Base-by-base conservation (phyloP, 2,329 filamentous ascomycete genomes). In the Phialophora expanda region DNA sequence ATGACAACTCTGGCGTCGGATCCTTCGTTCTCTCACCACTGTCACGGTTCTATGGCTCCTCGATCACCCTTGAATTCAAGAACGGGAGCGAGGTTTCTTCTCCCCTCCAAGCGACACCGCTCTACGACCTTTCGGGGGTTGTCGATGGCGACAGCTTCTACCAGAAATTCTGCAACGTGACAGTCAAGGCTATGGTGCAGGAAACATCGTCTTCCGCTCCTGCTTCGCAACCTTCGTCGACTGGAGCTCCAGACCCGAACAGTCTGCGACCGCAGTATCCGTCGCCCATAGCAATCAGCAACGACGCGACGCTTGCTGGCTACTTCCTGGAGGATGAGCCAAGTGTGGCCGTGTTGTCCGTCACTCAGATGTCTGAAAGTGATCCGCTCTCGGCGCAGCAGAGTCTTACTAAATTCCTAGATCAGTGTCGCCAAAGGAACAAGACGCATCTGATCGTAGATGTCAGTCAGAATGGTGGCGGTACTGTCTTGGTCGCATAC, bases 391-490 rank as follows among this genome's bases (percentile, higher is more conserved):
- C 61, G 1, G 72, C 72, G 1, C 71, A 75, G 24, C 41, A 24
- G 7, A 72, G 67, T 0, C 76, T 82, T 64, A 73, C 79, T 8
- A 66, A 77, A 4, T 83, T 87, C 68, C 77, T 88, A 20, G 75
- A 78, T 0, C 75, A 77, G 55, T 81, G 60, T n/a, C 60, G 60
- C 17, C 17, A 62, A 17, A 41, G n/a, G 6, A 79, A 80, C 2
- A 87, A 87, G 73, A 85, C 78, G 14, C 87, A 85, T 73, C 78
- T 90, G 3, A 80, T 90, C 26, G 83, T 90, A 65, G 89, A 90
- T 68, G 72, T 90, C 6, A 81, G 84, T 2, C 80, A 78, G 1
- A 91, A 91, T 69, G 79, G 79, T 0, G 88, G 88, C 34, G 88
- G 89, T 0, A 76, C 76, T 53, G 73, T 85, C 11, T 68, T 76